Evolutionary conservation across 257 asterid genomes (phyloP), one percentile per base, ranked within the genome.

Genomic region (Nicotiana tabacum): DNA sequence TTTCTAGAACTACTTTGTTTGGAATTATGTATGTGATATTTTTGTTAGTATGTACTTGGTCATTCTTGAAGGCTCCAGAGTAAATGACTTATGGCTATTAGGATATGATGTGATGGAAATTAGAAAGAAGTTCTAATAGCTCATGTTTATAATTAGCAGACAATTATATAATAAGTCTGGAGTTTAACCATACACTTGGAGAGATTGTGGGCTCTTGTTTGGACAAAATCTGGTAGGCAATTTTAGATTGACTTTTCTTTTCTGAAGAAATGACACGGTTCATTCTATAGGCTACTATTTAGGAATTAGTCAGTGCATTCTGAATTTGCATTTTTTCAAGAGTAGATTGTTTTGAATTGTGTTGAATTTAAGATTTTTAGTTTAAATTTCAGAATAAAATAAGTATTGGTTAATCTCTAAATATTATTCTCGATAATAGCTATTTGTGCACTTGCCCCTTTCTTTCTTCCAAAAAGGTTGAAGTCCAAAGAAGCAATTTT

Each of bases 31-130:
- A 3, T 74, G 46, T 66, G 84, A 58, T 53, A 15, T 43, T 58
- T 67, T 65, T 77, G 18, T 18, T 27, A 18, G 43, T 53, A 65
- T 24, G 58, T 53, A 66, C 66, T 62, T 46, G 7, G 64, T 66
- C 46, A 55, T 81, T 89, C 93, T 11, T 66, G 93, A 91, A 88
- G 88, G 48, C 57, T 90, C 93, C 77, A 84, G 94, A 66, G 83
- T 35, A 24, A 72, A 35, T 68, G 80, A 53, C 39, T 67, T 16
- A 21, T 66, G 18, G 21, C 56, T 12, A 16, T 66, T 39, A 4
- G 78, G 21, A 8, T 27, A n/a, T 60, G 83, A 82, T 80, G 64
- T 32, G 80, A 61, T 80, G 81, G 65, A 30, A 68, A 9, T 29
- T 11, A 56, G 12, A 8, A 11, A n/a, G 0, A 55, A 37, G 0